Percentiles rank a stretch among this genome's conserved stretches.
These are phyloP conservation scores for Saccharomycopsis schoenii DNA, from an alignment of 805 yeast species.

Conservation along the genomic window DNA sequence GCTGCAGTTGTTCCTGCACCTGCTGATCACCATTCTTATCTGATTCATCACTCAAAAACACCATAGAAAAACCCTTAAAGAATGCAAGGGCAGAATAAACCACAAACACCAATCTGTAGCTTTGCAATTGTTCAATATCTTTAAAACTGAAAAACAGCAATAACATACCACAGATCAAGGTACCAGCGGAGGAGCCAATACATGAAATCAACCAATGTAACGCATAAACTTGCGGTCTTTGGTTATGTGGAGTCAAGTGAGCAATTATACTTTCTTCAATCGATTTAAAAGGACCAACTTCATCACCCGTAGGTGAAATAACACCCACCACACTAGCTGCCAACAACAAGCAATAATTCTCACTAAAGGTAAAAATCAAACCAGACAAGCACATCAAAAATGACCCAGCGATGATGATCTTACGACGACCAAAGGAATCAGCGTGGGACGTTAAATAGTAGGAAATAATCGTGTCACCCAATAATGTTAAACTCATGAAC, in stretches of 20 bases:
- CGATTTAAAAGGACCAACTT: constrained; percentile 83
- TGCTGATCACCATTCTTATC: constrained; percentile 12
- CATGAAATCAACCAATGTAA: constrained; percentile 62
- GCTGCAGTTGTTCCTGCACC: constrained; percentile 18
- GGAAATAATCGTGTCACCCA: constrained; percentile 71
- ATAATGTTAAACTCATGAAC: constrained; percentile 72
- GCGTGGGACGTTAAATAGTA: constrained; percentile 70
- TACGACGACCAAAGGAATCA: constrained; percentile 56
- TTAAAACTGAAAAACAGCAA: constrained; percentile 34
- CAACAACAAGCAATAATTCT: constrained; percentile 45
- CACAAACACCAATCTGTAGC: constrained; percentile 50
- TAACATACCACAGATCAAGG: constrained; percentile 50
- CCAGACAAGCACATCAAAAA: constrained; percentile 64
- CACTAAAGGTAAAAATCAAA: constrained; percentile 44
- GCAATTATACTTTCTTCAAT: constrained; percentile 80
- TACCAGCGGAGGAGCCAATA: constrained; percentile 66
- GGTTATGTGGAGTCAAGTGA: constrained; percentile 55
- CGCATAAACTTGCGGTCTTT: constrained; percentile 67
- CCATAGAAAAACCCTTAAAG: constrained; percentile 40
- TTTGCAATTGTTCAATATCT: constrained; percentile 28
- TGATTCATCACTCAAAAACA: constrained; percentile 37
- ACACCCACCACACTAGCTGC: constrained; percentile 76
- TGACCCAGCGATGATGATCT: constrained; percentile 54
- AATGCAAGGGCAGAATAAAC: constrained; percentile 47
- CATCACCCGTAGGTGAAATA: constrained; percentile 82